A percentile compares a stretch with the other conserved stretches of the same genome.
These are phyloP conservation scores for Lepraria neglecta DNA, from an alignment of 495 filamentous ascomycete species.

Conservation along the genomic window DNA sequence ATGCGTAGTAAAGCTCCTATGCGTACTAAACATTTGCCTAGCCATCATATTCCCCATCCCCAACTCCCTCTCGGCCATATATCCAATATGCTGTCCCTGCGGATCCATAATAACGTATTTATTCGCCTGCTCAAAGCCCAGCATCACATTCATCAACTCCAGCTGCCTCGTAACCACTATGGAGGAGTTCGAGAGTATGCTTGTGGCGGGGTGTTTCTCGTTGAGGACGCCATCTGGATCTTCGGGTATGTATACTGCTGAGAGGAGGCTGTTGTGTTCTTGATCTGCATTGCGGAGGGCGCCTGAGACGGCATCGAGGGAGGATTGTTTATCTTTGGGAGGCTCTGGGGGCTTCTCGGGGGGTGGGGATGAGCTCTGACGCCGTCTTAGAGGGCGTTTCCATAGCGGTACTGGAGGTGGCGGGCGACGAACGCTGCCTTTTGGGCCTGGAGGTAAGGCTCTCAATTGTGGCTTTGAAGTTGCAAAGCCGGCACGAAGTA, in stretches of 20 bases:
- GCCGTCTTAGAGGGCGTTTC: conserved; percentile 1
- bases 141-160: conserved; percentile 64
- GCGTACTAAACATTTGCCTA: conserved; percentile 59
- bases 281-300: conserved; percentile 31
- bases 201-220: conserved; percentile 53
- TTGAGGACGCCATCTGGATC: conserved; percentile 58
- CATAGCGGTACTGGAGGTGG: conserved; percentile 8
- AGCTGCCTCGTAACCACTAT: conserved; percentile 61
- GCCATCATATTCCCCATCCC: conserved; percentile 53
- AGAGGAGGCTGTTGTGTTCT: conserved; percentile 43
- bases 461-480: conserved; percentile 1
- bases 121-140: conserved; percentile 69
- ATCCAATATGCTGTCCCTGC: conserved; percentile 61
- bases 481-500: conserved; percentile 18
- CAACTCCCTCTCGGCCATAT: conserved; percentile 61
- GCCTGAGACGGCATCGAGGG: conserved; percentile 22
- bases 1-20: conserved; percentile 63
- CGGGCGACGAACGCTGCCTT: conserved; percentile 1
- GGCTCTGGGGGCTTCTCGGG: not conserved
- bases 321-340: conserved; percentile 5
- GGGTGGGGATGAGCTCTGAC: not conserved
- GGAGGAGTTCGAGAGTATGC: conserved; percentile 54
- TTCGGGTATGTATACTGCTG: conserved; percentile 55
- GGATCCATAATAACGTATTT: conserved; percentile 67
- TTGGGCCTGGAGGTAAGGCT: conserved; percentile 1